Evolutionary conservation across 345 rosid genomes (phyloP).

Genomic region (Eucalyptus tenuipes): DNA sequence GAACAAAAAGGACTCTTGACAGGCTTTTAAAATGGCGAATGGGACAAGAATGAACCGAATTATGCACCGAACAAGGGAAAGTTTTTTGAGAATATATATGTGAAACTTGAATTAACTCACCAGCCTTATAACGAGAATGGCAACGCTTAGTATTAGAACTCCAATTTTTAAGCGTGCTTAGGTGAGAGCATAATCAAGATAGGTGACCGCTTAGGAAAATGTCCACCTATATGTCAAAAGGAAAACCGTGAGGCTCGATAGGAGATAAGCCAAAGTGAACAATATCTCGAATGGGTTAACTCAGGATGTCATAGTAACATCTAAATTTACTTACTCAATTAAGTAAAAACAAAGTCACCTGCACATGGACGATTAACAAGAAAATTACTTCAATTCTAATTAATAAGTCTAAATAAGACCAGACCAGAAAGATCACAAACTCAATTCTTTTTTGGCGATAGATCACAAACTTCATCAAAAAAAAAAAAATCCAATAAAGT

Average conservation of each 20-base stretch:
- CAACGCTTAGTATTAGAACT: rapidly evolving
- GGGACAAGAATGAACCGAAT: rapidly evolving
- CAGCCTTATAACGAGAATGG: rapidly evolving
- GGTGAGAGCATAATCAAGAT: background rate
- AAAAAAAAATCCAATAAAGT: background rate
- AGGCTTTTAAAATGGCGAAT: rapidly evolving
- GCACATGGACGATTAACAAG: background rate
- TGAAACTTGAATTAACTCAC: no score
- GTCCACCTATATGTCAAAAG: rapidly evolving
- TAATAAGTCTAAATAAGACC: background rate
- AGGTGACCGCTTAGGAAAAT: rapidly evolving
- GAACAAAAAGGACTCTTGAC: rapidly evolving
- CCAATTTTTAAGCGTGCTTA: no score
- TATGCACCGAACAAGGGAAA: rapidly evolving
- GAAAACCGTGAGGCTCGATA: rapidly evolving
- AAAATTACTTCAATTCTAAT: no score
- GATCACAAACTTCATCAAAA: background rate
- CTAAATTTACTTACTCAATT: background rate
- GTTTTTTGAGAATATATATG: no score
- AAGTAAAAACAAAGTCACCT: background rate
- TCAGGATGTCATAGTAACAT: rapidly evolving
- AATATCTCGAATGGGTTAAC: no score
- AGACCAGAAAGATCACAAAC: rapidly evolving
- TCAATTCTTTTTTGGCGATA: background rate
- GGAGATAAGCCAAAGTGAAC: rapidly evolving